Evolutionary conservation across 768 basidiomycete species (phyloP), one percentile per base, ranked within the genome.

Genomic region (Xerocomus spinulosus): DNA sequence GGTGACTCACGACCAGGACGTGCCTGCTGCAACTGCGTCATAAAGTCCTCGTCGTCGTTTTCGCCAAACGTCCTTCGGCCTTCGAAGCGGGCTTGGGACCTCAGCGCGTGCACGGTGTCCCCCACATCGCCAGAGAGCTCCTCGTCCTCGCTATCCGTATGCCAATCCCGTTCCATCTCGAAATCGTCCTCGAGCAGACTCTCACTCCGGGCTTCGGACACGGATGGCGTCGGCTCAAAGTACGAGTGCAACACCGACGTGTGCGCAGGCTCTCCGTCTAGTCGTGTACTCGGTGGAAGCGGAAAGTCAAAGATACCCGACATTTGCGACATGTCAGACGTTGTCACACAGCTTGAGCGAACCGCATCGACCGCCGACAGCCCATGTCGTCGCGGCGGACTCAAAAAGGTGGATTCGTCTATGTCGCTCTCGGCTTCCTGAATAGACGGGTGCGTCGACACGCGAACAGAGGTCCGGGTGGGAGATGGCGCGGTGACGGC

Each of bases 271-370:
- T 65, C 55, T 15, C 52, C 44, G 39, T 55, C 51, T 1, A 52
- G 46, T 41, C 56, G 44, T n/a, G 63, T 56, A 3, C 49, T 49
- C 0, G 85, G 85, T 3, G 85, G 85, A 9, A 66, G 67, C 2
- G 85, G 86, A 60, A 88, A 88, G 56, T 87, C 86, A 4, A 83
- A 86, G 13, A 87, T 73, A 9, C 74, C 73, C 2, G 85, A 87
- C 73, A 88, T 87, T 25, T 75, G 74, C 1, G 86, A 87, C 9
- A 68, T 52, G 30, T 64, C 69, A 0, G 83, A 83, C 2, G 73
- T 74, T 26, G 85, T 88, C 72, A 81, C 68, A 60, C 76, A 82
- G 61, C 86, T 88, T 50, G 73, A 70, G 12, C 77, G 74, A 5
- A 71, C 53, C 42, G 26, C 61, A 28, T 68, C 63, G 5, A 70